Evolutionary conservation across 805 yeast species (phyloP).

Genomic region (Tetrapisispora phaffii): DNA sequence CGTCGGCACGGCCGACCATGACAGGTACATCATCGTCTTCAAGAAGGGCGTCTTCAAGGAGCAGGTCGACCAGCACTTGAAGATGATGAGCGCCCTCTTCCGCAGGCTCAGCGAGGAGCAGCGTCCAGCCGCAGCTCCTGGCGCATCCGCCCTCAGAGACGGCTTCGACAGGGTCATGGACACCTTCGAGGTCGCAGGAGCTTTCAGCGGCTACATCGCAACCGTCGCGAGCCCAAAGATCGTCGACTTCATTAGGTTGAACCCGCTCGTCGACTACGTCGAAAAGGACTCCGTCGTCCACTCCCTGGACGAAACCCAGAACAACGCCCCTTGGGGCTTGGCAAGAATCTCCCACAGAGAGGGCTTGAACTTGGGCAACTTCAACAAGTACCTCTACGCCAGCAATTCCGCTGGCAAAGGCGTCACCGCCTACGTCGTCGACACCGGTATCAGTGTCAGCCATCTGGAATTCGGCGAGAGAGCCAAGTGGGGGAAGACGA

Average conservation of each 20-base stretch:
- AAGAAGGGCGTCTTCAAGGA: slow-evolving; percentile 51
- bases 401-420: slow-evolving; percentile 71
- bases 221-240: slow-evolving; percentile 59
- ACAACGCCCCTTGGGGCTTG: slow-evolving; percentile 91
- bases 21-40: slow-evolving; percentile 79
- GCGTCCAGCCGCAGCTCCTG: neutral
- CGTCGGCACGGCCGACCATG: slow-evolving; percentile 28
- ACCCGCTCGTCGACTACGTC: slow-evolving; percentile 55
- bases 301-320: slow-evolving; percentile 53
- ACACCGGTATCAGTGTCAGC: slow-evolving; percentile 71
- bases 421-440: slow-evolving; percentile 79
- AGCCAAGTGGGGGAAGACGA: slow-evolving; percentile 77
- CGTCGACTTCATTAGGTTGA: slow-evolving; percentile 60
- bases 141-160: slow-evolving; percentile 53
- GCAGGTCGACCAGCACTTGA: slow-evolving; percentile 53
- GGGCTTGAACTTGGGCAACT: slow-evolving; percentile 54
- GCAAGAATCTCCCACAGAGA: slow-evolving; percentile 82
- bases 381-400: slow-evolving; percentile 56
- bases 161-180: slow-evolving; percentile 44
- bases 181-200: slow-evolving; percentile 50
- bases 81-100: slow-evolving; percentile 52
- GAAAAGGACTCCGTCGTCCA: slow-evolving; percentile 68
- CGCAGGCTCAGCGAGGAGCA: slow-evolving; percentile 17
- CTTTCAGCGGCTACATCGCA: slow-evolving; percentile 75
- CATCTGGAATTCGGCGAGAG: slow-evolving; percentile 78